A percentile compares a stretch with the other conserved stretches of the same genome.
Conservation (phyloP, 2,329 filamentous ascomycete genomes). For the Hypoxylon sp. region DNA sequence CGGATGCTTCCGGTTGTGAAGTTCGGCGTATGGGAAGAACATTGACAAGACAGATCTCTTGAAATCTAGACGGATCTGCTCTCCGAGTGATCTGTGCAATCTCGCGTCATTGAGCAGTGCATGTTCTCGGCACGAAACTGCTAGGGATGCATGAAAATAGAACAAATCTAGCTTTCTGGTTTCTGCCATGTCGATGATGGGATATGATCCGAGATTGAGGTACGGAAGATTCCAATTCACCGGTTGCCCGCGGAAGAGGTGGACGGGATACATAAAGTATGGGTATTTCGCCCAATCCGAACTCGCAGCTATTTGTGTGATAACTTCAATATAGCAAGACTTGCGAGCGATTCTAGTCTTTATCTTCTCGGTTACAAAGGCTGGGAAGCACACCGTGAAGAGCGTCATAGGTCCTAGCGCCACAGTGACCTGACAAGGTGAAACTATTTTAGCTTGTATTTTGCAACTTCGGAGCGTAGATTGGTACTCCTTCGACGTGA, state of each 20-base stretch:
- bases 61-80: not conserved
- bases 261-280: slow-evolving; percentile 32
- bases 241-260: slow-evolving; percentile 5
- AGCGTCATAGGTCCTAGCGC: slow-evolving; percentile 54
- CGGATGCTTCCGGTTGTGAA: not conserved
- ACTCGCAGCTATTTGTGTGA: not conserved
- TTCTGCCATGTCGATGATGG: slow-evolving; percentile 14
- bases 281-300: not conserved
- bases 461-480: slow-evolving; percentile 21
- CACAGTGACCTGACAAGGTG: slow-evolving; percentile 59
- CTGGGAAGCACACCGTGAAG: slow-evolving; percentile 57
- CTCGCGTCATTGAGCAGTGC: not conserved
- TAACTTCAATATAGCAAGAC: not conserved
- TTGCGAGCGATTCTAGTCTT: not conserved
- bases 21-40: not conserved
- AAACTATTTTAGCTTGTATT: not conserved
- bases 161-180: not conserved
- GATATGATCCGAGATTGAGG: slow-evolving; percentile 30
- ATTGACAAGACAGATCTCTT: not conserved
- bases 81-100: not conserved
- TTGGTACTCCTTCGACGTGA: slow-evolving; percentile 12
- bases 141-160: not conserved
- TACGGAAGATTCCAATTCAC: slow-evolving; percentile 41
- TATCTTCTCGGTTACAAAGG: slow-evolving; percentile 52
- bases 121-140: not conserved